Evolutionary conservation across 352 stramenopile species (phyloP), one percentile per base, ranked within the genome.

Genomic region (Blastocystis sp.): DNA sequence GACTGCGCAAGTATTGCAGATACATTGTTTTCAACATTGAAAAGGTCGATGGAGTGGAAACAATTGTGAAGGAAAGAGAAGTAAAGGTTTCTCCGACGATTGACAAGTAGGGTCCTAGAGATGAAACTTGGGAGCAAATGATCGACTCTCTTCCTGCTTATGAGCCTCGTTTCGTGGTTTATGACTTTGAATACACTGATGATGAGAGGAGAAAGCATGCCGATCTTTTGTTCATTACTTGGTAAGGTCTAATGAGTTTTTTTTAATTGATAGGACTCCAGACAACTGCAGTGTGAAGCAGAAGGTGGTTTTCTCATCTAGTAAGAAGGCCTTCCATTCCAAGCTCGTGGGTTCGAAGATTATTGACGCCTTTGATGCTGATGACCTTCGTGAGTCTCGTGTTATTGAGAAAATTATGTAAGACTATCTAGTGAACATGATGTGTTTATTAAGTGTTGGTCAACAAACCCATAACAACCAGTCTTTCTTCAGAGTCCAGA

Each of bases 401-500:
- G 48, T 84, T 48, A 64, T 68, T 62, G 56, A 62, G 56, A 62
- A 84, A 57, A 84, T 84, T 44, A 44, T 84, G 73, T 84, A 84
- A 84, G 57, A 56, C 13, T 44, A 70, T 33, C 59, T 24, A 44
- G 17, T 33, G 40, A 24, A 35, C 13, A 58, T 27, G 24, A 53
- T 56, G 17, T 77, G 7, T 53, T 27, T 15, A 35, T 53, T 37
- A 73, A 11, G 22, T 40, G n/a, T n/a, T 66, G n/a, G 68, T 48
- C 42, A 81, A 81, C 59, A 51, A 81, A 27, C 5, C 13, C 42
- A 59, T 24, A 66, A 56, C 5, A 54, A n/a, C 66, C 79, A 95
- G 68, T 94, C 93, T 13, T 91, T 35, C 56, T 94, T 95, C 37
- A 96, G 90, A 48, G 90, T 92, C 94, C 94, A 96, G 42, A 93